Evolutionary conservation across 805 yeast species (phyloP), one percentile per base, ranked within the genome.

Genomic region (Metschnikowia bowlesiae): DNA sequence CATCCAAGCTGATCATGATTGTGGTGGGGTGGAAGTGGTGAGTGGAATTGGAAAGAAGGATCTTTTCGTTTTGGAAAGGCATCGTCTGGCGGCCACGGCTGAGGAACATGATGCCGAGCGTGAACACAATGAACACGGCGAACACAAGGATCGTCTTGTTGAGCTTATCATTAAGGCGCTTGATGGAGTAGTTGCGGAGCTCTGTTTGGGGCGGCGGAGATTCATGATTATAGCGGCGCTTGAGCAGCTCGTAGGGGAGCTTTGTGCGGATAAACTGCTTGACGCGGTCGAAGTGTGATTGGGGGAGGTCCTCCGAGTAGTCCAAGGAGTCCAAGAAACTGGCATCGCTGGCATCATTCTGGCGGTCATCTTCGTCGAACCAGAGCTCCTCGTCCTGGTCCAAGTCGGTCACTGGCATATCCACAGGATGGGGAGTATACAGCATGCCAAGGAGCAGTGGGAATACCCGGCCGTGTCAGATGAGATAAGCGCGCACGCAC

Each of bases 11-110:
- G 1, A 91, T 73, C 42, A 90, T 63, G 1, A 91, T 68, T 1
- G 97, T 91, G 8, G 96, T 82, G n/a, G 94, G 87, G 59, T 84
- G 72, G 65, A 84, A 88, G 2, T 70, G 70, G 54, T 80, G 82
- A 0, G 95, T 85, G 1, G 89, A 86, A 62, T 89, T 89, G 35
- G 71, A 64, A 8, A 73, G 55, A 2, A 63, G 52, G 52, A 68
- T 66, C 30, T 52, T 52, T 13, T 34, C 18, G 46, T 42, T 37
- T 22, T 46, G 47, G 47, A 40, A 48, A 11, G 18, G 8, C n/a
- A 35, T 14, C 28, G 40, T 26, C 7, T 32, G 16, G 2, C 34
- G 5, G 32, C 35, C 47, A 4, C 26, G 40, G 28, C 42, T 32
- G 35, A 48, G 45, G 26, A 52, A 50, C 28, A 48, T 32, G 22